Base-by-base conservation (phyloP, 805 yeast species). In the Kodamaea lidongshanica region DNA sequence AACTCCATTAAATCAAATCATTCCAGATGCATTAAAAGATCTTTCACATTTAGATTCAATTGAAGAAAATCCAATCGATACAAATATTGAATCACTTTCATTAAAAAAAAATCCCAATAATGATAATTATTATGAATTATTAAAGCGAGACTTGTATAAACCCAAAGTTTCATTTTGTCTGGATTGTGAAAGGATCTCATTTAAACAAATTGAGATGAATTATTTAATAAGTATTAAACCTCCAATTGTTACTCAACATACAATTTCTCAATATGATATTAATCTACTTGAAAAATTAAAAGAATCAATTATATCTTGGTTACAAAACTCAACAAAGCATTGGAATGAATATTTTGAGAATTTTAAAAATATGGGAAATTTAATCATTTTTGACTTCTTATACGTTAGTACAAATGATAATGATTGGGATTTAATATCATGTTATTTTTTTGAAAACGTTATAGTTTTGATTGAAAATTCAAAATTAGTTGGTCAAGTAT, bases 401-500 rank as follows among this genome's bases (percentile, higher is more conserved):
- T 51, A 56, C 12, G 59, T 68, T 12, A 65, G 73, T 10, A 52
- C 60, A 3, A 66, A 66, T 41, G 72, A 67, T 2, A 44, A 35
- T 2, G 46, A 50, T 10, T 72, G 74, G 74, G 67, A 62, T 37
- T 27, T 32, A 19, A 48, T 59, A 3, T 37, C 46, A 11, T 50
- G 55, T 13, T 61, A 48, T 32, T 39, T 65, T 10, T 65, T 66
- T 36, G 55, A 49, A 13, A 44, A 52, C 10, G 35, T 46, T 4
- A 25, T 63, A 11, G 24, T 65, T 1, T 23, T 66, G 15, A 33
- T 55, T n/a, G 43, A 42, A 5, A 46, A 44, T 2, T 37, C 43
- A 16, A 32, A 38, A 2, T 40, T 68, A 7, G 45, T 60, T n/a
- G 77, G 77, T 1, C 56, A 63, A 27, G 46, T 72, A 3, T 47